Base-by-base conservation (phyloP, 352 stramenopile genomes). In the Globisporangium uncinulatum region DNA sequence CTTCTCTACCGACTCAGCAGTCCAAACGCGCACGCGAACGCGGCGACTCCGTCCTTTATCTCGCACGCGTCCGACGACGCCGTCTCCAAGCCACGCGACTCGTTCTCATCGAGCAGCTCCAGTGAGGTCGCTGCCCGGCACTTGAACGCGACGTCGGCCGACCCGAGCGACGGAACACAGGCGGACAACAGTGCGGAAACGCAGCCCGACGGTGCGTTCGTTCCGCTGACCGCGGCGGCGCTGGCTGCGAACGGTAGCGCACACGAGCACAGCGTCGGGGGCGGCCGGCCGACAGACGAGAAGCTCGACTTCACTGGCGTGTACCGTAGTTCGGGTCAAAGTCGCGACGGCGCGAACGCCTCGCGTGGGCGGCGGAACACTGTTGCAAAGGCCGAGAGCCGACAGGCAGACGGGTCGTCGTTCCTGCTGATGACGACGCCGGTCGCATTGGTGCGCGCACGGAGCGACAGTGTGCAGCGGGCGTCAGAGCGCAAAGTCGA, bases 241-340 rank as follows among this genome's bases (percentile, higher is more conserved):
- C 39, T 44, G 15, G 39, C 39, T 15, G 39, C 15, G 13, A 44
- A 15, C 39, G 11, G 11, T 3, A 19, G 19, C 14, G 3, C n/a
- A 3, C 47, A n/a, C 39, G 39, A 44, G 39, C 15, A 44, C 39
- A 44, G n/a, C 15, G 3, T 24, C 13, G 19, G 19, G 15, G 29
- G 41, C 11, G 36, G 46, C 10, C 57, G 67, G 31, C 20, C 54
- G 15, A 74, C 63, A 13, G 73, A 69, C n/a, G 67, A 69, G 29
- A 58, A 51, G 9, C 57, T 85, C 0, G 75, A 85, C 48, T 85
- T 83, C 50, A 85, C 75, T 3, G 75, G 75, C 0, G 72, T 85
- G 0, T 85, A 75, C 31, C 56, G 74, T 11, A 73, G 69, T 0
- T 76, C 74, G 0, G 53, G 53, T 3, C 71, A 74, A 31, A 74